Conservation (phyloP, 768 basidiomycete species). For the Leucosporidium creatinivorum region DNA sequence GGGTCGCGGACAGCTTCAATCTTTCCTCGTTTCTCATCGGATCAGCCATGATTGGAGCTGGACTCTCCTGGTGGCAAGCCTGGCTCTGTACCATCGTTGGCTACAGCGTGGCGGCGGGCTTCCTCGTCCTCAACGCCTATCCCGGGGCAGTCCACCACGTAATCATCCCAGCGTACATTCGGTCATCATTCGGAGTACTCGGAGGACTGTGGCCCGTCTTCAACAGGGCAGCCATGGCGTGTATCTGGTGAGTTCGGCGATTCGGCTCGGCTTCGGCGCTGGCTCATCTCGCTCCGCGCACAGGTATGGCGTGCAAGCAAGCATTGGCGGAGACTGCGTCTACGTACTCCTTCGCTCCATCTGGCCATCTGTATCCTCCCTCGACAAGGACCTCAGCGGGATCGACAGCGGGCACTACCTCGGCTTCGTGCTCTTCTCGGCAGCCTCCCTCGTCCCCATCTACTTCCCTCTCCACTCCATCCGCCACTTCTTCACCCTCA, state of each 20-base stretch:
- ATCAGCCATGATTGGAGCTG: constrained; percentile 43
- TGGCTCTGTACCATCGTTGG: constrained; percentile 52
- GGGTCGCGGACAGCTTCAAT: constrained; percentile 57
- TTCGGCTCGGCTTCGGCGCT: background rate
- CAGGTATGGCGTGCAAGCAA: constrained; percentile 50
- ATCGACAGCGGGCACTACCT: constrained; percentile 67
- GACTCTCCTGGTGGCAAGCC: constrained; percentile 75
- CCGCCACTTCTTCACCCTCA: constrained; percentile 71
- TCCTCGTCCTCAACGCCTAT: constrained; percentile 69
- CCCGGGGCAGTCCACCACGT: constrained; percentile 69
- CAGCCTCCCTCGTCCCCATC: constrained; percentile 56
- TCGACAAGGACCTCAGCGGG: constrained; percentile 47
- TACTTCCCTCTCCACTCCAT: constrained; percentile 68
- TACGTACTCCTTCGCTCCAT: constrained; percentile 66
- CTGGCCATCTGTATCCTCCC: constrained; percentile 53
- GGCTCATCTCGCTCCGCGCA: background rate
- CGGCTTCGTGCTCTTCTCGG: constrained; percentile 81
- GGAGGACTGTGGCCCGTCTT: constrained; percentile 74
- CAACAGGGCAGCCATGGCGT: constrained; percentile 38
- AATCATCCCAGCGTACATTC: constrained; percentile 41
- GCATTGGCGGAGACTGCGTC: constrained; percentile 73
- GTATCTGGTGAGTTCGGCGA: background rate
- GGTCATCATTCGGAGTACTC: constrained; percentile 68
- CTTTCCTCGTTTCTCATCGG: constrained; percentile 43
- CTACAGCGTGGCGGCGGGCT: constrained; percentile 53